Conservation (phyloP, 345 rosid genomes). For the Isatis tinctoria region DNA sequence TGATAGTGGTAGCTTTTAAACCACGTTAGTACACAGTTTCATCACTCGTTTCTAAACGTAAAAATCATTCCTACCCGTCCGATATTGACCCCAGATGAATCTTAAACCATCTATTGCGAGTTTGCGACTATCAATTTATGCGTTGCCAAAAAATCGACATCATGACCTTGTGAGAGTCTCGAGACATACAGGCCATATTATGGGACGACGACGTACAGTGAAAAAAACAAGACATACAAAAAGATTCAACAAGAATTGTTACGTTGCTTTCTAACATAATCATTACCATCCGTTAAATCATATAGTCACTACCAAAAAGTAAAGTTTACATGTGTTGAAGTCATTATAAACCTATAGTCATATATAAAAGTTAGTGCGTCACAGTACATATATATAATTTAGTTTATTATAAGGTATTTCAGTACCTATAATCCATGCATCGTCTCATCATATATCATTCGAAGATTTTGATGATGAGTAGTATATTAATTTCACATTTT, state of each 20-base stretch:
- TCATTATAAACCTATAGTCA: not conserved
- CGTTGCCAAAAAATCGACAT: constrained; percentile 33
- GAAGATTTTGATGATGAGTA: not conserved
- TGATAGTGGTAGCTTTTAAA: constrained; percentile 9
- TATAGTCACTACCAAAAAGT: not conserved
- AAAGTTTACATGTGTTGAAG: constrained; percentile 4
- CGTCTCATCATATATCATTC: not conserved
- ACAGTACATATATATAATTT: not conserved
- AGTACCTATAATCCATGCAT: not conserved
- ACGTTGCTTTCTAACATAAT: constrained; percentile 21
- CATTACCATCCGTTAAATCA: constrained; percentile 12
- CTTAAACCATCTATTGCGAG: constrained; percentile 21
- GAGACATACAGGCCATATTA: constrained; percentile 26
- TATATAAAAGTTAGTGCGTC: constrained; percentile 1
- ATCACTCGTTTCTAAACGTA: constrained; percentile 26
- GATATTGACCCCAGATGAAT: constrained; percentile 15
- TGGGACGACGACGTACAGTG: not conserved
- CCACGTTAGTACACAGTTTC: constrained; percentile 23
- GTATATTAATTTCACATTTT: not conserved
- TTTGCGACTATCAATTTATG: not conserved
- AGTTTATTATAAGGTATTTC: not conserved
- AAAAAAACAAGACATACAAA: not conserved
- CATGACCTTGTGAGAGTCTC: constrained; percentile 7
- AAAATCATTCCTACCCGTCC: constrained; percentile 25
- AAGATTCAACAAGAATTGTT: constrained; percentile 6